Evolutionary conservation across 352 stramenopile genomes (phyloP), one percentile per base, ranked within the genome.

Genomic region (Pythium periplocum): DNA sequence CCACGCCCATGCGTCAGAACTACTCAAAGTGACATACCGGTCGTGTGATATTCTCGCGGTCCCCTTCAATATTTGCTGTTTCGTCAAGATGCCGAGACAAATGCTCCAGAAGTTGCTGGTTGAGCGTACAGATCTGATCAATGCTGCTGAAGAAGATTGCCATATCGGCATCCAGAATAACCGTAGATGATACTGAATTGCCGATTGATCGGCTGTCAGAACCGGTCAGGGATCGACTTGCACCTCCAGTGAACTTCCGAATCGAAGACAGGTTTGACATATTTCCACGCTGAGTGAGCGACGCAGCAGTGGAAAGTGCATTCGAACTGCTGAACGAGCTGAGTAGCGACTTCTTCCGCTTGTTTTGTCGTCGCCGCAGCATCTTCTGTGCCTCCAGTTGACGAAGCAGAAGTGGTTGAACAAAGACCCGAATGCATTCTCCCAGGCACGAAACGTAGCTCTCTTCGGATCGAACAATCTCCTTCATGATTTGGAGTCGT

Each of bases 121-220:
- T 95, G 2, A 95, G 65, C 8, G 83, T 95, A 53, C 81, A 93
- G 48, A 95, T 90, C 51, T 95, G 82, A 44, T 93, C 83, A 12
- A 95, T 84, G 46, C 82, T 93, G 66, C 69, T 91, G 53, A 95
- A 95, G 51, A 95, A 95, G 48, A 95, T 89, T 6, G 83, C 83
- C 64, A 95, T 78, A 47, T 90, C 80, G 5, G 84, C 84, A 45
- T 95, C 79, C 62, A 95, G 74, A 9, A 92, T 61, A n/a, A 90
- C 50, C 38, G 48, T 40, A 44, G 48, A 45, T 32, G 12, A 12
- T 4, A 34, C 3, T 8, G 3, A 47, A 45, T 54, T 46, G 3
- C 12, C 48, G 17, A 48, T 31, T 30, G 10, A 31, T 48, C 43
- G 43, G 43, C 1, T 48, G 17, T 26, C 17, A 26, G 17, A 26